These are phyloP conservation scores for Cucumis melo DNA, from an alignment of 306 rosid species.

Conservation along the genomic window DNA sequence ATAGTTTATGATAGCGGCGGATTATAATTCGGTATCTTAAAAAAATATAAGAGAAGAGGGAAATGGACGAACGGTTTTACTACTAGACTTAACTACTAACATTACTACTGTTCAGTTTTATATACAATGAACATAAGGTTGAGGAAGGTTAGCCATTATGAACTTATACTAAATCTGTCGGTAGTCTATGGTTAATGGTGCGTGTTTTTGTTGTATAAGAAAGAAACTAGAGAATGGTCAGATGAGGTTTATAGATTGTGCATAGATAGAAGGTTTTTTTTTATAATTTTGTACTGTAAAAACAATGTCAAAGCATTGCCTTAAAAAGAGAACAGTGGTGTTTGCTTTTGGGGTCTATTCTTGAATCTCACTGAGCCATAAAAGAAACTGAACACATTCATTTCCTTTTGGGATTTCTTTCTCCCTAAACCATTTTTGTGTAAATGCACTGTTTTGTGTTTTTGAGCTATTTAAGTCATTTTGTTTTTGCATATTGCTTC, in stretches of 20 bases:
- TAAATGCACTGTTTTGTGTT: neutral
- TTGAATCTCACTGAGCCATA: neutral
- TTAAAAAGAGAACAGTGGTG: neutral
- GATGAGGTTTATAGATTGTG: neutral
- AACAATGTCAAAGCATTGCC: neutral
- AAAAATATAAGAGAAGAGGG: neutral
- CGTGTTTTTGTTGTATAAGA: too few relatives aligned
- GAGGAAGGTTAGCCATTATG: too few relatives aligned
- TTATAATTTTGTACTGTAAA: neutral
- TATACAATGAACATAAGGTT: too few relatives aligned
- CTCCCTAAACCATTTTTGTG: neutral
- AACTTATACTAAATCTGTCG: too few relatives aligned
- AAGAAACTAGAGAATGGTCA: neutral
- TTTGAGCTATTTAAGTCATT: neutral
- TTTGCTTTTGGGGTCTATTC: conserved; percentile 3
- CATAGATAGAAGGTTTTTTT: neutral
- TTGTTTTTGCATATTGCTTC: neutral
- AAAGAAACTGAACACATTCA: neutral
- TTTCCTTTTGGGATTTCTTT: neutral
- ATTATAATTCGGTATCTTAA: too few relatives aligned
- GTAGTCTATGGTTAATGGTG: too few relatives aligned
- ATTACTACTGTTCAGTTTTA: too few relatives aligned
- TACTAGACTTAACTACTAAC: too few relatives aligned
- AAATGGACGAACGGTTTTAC: too few relatives aligned
- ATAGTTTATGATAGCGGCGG: neutral